Percentiles rank a stretch among this genome's conserved stretches.
Evolutionary conservation across 179 eudicot species (phyloP).

Genomic region (Gypsophila paniculata): DNA sequence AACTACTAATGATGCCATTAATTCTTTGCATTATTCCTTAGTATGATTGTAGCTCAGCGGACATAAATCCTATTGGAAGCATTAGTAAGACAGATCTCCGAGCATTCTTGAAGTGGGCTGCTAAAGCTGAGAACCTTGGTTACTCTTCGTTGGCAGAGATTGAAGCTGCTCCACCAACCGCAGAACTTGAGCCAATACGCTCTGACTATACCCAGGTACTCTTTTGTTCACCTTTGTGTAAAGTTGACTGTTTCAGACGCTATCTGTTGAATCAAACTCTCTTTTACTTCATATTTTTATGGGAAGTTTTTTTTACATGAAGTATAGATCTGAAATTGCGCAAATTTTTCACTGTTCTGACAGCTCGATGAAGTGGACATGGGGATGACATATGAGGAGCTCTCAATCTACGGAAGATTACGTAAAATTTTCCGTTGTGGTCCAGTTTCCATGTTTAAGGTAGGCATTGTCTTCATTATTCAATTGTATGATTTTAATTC

Average conservation of each 20-base stretch:
- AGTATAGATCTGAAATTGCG: neutral
- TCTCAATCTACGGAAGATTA: conserved; percentile 83
- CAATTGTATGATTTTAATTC: neutral
- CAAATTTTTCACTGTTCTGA: conserved; percentile 16
- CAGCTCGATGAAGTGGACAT: conserved; percentile 98
- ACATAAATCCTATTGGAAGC: conserved; percentile 95
- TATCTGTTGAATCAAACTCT: neutral
- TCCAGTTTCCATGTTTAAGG: conserved; percentile 93
- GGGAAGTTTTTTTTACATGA: neutral
- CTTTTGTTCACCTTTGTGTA: neutral
- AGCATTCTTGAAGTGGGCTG: conserved; percentile 77
- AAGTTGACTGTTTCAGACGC: neutral
- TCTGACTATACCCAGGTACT: conserved; percentile 75
- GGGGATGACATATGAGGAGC: conserved; percentile 98
- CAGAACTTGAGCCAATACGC: conserved; percentile 93
- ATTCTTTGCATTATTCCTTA: conserved; percentile 25
- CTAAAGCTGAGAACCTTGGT: conserved; percentile 54
- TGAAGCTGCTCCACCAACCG: conserved; percentile 96
- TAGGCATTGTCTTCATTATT: conserved; percentile 25
- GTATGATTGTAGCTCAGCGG: conserved; percentile 99
- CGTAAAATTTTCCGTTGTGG: conserved; percentile 88
- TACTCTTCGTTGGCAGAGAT: conserved; percentile 74
- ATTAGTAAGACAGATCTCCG: conserved; percentile 92
- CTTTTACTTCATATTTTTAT: neutral
- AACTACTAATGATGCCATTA: neutral